phyloP scores from a whole-genome alignment of 2,329 filamentous ascomycete species.

The Fusarium avenaceum region DNA sequence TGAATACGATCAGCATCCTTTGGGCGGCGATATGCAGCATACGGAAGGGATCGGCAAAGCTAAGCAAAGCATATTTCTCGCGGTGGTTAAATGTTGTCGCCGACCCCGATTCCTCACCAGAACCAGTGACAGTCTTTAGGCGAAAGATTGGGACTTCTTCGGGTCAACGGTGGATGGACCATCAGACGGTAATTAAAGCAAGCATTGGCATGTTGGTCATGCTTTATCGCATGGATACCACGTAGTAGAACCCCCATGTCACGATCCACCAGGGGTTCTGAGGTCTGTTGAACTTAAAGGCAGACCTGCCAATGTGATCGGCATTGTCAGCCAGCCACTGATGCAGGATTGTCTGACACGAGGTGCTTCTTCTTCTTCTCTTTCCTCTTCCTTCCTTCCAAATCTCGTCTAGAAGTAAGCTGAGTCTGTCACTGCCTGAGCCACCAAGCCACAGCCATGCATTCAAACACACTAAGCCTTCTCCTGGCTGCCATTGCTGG shows the following conservation, averaged over 20 bases:
- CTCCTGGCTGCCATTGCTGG: conserved; percentile 33
- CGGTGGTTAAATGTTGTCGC: neutral
- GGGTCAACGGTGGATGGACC: neutral
- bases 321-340: conserved; percentile 7
- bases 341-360: conserved; percentile 2
- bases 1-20: conserved; percentile 9
- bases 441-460: conserved; percentile 19
- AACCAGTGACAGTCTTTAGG: neutral
- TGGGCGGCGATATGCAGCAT: neutral
- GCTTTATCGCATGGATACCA: neutral
- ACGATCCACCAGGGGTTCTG: neutral
- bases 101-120: neutral
- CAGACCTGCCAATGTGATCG: conserved; percentile 15
- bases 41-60: conserved; percentile 21
- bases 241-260: neutral
- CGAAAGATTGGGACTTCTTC: conserved; percentile 1
- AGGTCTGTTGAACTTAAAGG: conserved; percentile 10
- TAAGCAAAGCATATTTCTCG: conserved; percentile 9
- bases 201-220: conserved; percentile 3
- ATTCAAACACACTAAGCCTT: conserved; percentile 29
- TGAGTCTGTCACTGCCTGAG: neutral
- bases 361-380: conserved; percentile 1
- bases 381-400: conserved; percentile 5
- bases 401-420: conserved; percentile 14
- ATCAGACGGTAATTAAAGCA: neutral